These are phyloP conservation scores for Prosopis cineraria DNA, from an alignment of 306 rosid genomes.

Conservation along the genomic window DNA sequence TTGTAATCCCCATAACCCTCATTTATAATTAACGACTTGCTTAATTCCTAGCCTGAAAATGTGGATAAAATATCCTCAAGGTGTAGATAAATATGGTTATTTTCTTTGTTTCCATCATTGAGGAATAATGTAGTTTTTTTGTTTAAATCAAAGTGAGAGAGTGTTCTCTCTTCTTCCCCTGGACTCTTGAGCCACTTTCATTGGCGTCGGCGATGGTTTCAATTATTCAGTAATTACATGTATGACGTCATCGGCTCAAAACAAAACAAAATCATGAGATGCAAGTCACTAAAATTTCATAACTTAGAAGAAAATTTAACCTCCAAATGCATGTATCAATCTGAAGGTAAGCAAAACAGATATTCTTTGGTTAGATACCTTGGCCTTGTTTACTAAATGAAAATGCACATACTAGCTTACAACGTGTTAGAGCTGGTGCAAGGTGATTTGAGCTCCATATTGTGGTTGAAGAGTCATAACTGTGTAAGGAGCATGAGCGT, in stretches of 20 bases:
- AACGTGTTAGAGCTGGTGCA: conserved; percentile 33
- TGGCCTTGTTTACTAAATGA: conserved; percentile 1
- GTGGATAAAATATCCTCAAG: too few species aligned
- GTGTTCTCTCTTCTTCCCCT: too few species aligned
- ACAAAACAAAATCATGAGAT: neutral
- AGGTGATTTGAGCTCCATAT: conserved; percentile 51
- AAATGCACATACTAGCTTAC: neutral
- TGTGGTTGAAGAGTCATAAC: conserved; percentile 61
- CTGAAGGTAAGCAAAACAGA: neutral
- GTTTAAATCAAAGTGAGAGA: too few species aligned
- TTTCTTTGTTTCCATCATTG: too few species aligned
- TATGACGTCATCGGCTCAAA: neutral
- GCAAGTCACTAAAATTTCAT: neutral
- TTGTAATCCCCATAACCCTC: too few species aligned
- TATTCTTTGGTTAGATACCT: neutral
- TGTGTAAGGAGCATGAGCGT: conserved; percentile 50
- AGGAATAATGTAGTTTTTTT: too few species aligned
- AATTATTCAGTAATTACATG: neutral
- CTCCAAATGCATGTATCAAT: neutral
- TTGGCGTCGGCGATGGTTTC: neutral
- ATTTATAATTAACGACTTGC: too few species aligned
- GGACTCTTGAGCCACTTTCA: too few species aligned
- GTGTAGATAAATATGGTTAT: too few species aligned
- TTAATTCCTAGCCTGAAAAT: too few species aligned
- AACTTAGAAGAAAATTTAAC: neutral